These are phyloP conservation scores for Antarctomyces pellizariae DNA, from an alignment of 495 filamentous ascomycete genomes.

Conservation along the genomic window DNA sequence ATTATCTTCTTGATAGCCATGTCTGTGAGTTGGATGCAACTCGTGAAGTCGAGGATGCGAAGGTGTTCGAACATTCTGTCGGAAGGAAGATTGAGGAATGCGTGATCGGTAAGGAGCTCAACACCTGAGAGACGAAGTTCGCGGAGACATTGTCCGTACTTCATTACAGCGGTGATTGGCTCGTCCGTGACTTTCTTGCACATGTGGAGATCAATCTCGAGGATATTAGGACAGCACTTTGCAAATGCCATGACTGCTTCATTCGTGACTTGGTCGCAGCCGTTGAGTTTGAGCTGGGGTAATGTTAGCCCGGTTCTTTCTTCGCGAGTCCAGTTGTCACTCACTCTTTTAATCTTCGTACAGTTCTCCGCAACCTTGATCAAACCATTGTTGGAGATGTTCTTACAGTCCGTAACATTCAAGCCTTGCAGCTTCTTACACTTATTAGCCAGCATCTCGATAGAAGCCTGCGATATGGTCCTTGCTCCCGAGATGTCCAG, in stretches of 20 bases:
- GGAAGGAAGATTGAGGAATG: conserved; percentile 61
- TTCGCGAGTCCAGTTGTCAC: conserved; percentile 9
- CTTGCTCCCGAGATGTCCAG: conserved; percentile 71
- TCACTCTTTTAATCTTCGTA: conserved; percentile 66
- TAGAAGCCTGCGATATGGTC: conserved; percentile 60
- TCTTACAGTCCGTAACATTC: conserved; percentile 72
- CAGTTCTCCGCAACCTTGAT: conserved; percentile 64
- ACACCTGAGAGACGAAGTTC: conserved; percentile 78
- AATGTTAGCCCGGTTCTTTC: conserved; percentile 8
- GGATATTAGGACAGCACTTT: conserved; percentile 63
- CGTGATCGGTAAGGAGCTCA: conserved; percentile 53
- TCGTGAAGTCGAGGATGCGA: conserved; percentile 83
- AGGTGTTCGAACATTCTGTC: conserved; percentile 56
- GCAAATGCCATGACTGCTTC: conserved; percentile 66
- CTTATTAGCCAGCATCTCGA: conserved; percentile 56
- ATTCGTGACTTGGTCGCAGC: conserved; percentile 59
- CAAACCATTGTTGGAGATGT: conserved; percentile 67
- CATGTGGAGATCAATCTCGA: conserved; percentile 88
- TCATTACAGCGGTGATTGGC: conserved; percentile 55
- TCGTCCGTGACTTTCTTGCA: conserved; percentile 60
- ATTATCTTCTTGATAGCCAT: conserved; percentile 72
- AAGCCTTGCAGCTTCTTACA: conserved; percentile 75
- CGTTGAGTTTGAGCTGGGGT: conserved; percentile 73
- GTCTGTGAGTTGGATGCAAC: conserved; percentile 61
- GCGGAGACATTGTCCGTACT: conserved; percentile 53